Evolutionary conservation across 345 rosid genomes (phyloP).

Genomic region (Leavenworthia alabamica): DNA sequence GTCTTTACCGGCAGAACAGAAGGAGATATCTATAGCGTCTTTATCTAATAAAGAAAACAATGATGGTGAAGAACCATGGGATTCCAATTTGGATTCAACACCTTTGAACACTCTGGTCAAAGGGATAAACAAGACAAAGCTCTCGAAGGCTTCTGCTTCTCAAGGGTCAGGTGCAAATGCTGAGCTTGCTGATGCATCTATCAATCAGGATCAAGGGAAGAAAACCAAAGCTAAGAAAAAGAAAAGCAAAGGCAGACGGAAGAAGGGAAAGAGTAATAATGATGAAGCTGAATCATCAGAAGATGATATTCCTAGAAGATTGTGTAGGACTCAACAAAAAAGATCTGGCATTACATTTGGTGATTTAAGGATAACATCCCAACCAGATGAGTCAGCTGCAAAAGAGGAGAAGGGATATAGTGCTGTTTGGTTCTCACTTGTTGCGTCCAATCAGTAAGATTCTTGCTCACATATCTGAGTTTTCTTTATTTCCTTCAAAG

Average conservation of each 20-base stretch:
- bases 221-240: constrained; percentile 42
- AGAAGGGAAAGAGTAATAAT: constrained; percentile 36
- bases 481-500: neutral
- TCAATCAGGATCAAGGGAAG: constrained; percentile 27
- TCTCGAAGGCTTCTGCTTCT: constrained; percentile 50
- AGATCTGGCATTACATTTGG: constrained; percentile 41
- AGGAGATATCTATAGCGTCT: constrained; percentile 71
- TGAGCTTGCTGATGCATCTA: constrained; percentile 27
- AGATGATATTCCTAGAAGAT: constrained; percentile 50
- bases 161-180: constrained; percentile 43
- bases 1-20: constrained; percentile 52
- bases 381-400: constrained; percentile 42
- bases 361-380: constrained; percentile 44
- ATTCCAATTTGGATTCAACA: constrained; percentile 65
- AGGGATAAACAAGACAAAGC: constrained; percentile 72
- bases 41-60: constrained; percentile 27
- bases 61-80: constrained; percentile 42
- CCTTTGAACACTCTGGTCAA: constrained; percentile 78
- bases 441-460: constrained; percentile 76
- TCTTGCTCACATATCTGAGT: constrained; percentile 19
- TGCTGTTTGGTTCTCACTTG: constrained; percentile 83
- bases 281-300: constrained; percentile 44
- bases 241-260: constrained; percentile 35
- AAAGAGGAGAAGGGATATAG: constrained; percentile 43
- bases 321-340: constrained; percentile 47